phyloP scores from a whole-genome alignment of 441 rosid genomes.

The Capsella rubella region DNA sequence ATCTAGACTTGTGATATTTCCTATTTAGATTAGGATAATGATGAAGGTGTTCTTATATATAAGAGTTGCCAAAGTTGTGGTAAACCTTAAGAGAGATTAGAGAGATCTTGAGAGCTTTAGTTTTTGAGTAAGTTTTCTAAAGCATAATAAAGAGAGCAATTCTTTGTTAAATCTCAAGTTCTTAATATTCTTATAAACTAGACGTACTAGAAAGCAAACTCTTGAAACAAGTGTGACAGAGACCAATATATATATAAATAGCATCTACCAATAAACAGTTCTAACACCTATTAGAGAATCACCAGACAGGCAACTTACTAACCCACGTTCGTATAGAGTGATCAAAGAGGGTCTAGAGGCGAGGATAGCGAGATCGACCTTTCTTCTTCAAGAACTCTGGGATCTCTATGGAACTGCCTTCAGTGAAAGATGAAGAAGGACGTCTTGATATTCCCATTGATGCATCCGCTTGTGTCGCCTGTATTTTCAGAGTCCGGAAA shows the following conservation, averaged over 20 bases:
- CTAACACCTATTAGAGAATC: conserved; percentile 31
- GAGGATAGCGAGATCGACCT: conserved; percentile 92
- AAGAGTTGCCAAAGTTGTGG: no score
- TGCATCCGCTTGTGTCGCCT: conserved; percentile 48
- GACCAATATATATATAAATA: neutral
- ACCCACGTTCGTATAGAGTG: neutral
- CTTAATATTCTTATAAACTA: no score
- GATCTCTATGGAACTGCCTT: conserved; percentile 81
- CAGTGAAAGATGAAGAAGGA: conserved; percentile 64
- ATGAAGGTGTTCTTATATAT: no score
- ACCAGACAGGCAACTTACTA: conserved; percentile 11
- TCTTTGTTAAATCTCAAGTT: no score
- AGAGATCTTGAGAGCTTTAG: no score
- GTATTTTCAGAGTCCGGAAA: conserved; percentile 48
- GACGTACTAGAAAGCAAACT: neutral
- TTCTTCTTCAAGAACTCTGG: conserved; percentile 97
- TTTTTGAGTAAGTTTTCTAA: no score
- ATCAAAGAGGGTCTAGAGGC: conserved; percentile 48
- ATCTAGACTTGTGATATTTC: no score
- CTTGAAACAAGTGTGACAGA: conserved; percentile 27
- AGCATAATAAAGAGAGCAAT: no score
- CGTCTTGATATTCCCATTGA: conserved; percentile 61
- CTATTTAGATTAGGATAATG: no score
- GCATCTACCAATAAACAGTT: conserved; percentile 28
- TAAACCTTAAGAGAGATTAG: no score